These are phyloP conservation scores for Populus deltoides DNA, from an alignment of 345 rosid species.

Conservation along the genomic window DNA sequence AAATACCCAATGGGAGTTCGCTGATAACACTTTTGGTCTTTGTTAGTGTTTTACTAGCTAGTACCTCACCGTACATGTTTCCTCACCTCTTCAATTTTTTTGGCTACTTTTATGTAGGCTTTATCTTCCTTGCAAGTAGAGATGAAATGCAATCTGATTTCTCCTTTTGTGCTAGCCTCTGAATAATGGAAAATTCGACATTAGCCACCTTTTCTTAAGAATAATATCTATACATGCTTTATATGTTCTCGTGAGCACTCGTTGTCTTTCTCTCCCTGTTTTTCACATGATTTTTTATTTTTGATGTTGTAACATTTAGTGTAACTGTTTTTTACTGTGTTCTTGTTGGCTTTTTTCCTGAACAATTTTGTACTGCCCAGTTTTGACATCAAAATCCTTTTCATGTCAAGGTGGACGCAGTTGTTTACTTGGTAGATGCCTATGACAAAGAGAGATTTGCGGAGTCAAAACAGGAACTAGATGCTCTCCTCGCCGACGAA, in stretches of 20 bases:
- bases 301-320: neutral
- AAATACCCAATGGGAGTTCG: constrained; percentile 24
- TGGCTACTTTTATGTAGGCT: neutral
- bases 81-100: neutral
- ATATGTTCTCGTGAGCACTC: neutral
- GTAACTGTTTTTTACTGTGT: neutral
- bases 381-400: constrained; percentile 3
- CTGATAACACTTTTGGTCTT: constrained; percentile 21
- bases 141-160: neutral
- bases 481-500: constrained; percentile 63
- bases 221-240: neutral
- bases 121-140: neutral
- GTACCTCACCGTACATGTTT: constrained; percentile 20
- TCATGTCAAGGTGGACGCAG: constrained; percentile 58
- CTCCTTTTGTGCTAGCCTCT: neutral
- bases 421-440: constrained; percentile 70
- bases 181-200: neutral
- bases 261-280: neutral
- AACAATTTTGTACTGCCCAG: neutral
- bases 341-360: neutral
- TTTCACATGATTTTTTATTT: neutral
- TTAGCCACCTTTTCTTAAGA: neutral
- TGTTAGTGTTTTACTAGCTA: constrained; percentile 19
- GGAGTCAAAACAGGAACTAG: constrained; percentile 59
- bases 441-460: constrained; percentile 61